phyloP scores from a whole-genome alignment of 2,329 filamentous ascomycete genomes.

The Graphilbum ipis-grandicollis region DNA sequence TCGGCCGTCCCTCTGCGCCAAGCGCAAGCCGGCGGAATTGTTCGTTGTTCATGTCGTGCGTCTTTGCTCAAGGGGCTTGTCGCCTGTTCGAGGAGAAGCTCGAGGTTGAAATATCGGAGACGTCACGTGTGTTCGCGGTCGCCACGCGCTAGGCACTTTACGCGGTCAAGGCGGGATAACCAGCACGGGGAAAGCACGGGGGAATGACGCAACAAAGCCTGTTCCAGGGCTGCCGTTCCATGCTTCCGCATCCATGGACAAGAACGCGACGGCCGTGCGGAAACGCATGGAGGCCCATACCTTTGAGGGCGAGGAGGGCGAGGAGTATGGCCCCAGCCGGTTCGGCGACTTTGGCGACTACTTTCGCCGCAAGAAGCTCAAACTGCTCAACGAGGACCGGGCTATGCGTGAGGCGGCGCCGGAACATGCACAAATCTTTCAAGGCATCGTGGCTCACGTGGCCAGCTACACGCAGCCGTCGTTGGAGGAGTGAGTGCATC shows the following conservation, averaged over 20 bases:
- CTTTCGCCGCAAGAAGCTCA: constrained; percentile 89
- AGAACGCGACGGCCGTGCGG: constrained; percentile 43
- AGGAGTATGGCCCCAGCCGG: constrained; percentile 74
- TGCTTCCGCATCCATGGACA: too few relatives aligned
- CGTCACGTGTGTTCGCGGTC: background rate
- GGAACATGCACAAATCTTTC: constrained; percentile 73
- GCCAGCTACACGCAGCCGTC: constrained; percentile 95
- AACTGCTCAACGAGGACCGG: constrained; percentile 85
- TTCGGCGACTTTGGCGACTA: constrained; percentile 89
- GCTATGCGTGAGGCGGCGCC: constrained; percentile 52
- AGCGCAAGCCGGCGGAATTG: constrained; percentile 75
- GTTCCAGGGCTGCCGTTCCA: too few relatives aligned
- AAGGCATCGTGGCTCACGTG: constrained; percentile 76
- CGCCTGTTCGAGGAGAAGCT: too few relatives aligned
- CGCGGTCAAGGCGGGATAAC: too few relatives aligned
- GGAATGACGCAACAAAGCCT: too few relatives aligned
- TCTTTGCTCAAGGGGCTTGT: too few relatives aligned
- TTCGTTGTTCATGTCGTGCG: constrained; percentile 67
- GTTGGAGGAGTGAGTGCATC: constrained; percentile 45
- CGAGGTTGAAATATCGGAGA: too few relatives aligned
- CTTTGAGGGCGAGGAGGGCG: constrained; percentile 68
- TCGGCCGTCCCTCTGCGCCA: too few relatives aligned
- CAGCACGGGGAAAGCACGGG: too few relatives aligned
- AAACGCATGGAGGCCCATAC: constrained; percentile 47
- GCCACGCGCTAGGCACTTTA: too few relatives aligned